Evolutionary conservation across 768 basidiomycete species (phyloP).

Genomic region (Boletus huronensis): DNA sequence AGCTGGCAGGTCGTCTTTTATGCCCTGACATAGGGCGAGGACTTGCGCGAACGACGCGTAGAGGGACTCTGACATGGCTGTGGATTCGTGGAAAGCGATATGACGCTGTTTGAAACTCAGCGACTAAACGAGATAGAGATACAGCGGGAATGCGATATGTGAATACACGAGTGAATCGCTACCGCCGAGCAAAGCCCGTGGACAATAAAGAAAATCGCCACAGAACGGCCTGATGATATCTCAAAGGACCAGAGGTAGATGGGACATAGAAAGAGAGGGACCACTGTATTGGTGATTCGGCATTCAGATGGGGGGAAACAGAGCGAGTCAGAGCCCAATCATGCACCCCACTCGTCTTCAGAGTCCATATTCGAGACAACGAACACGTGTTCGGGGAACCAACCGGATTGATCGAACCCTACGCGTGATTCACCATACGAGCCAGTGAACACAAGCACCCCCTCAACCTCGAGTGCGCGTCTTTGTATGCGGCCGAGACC

Average conservation of each 20-base stretch:
- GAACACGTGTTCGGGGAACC: constrained; percentile 49
- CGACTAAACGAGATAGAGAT: no score
- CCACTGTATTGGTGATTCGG: background rate
- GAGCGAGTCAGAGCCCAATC: background rate
- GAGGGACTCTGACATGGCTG: constrained; percentile 36
- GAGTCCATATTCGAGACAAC: constrained; percentile 9
- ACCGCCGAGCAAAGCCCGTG: no score
- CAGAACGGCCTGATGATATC: no score
- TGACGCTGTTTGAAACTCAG: constrained; percentile 6
- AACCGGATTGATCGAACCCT: constrained; percentile 51
- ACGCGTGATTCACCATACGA: constrained; percentile 55
- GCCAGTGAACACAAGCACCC: constrained; percentile 58
- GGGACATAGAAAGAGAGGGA: background rate
- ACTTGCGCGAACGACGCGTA: constrained; percentile 70
- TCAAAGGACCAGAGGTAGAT: background rate
- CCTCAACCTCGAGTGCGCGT: constrained; percentile 68
- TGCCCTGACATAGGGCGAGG: constrained; percentile 54
- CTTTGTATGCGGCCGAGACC: constrained; percentile 67
- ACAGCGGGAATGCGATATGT: no score
- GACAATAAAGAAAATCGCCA: no score
- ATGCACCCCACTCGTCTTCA: constrained; percentile 25
- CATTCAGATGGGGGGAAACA: background rate
- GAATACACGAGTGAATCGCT: no score
- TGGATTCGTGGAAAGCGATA: background rate
- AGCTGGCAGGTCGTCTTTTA: constrained; percentile 52